phyloP scores from a whole-genome alignment of 106 monocot genomes.

The Dioscorea alata region DNA sequence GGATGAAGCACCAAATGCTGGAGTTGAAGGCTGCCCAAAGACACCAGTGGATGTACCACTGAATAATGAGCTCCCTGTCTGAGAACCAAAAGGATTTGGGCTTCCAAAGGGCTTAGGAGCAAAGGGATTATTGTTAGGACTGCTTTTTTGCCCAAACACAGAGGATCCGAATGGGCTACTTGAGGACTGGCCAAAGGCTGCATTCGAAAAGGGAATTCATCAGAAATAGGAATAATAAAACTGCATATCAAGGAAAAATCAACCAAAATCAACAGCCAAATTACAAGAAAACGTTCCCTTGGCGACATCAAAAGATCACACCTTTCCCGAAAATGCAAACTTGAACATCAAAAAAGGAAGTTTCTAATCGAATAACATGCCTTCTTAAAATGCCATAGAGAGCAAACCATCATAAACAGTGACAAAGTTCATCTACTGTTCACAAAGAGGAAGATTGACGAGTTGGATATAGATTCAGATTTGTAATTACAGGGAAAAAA shows the following conservation, averaged over 20 bases:
- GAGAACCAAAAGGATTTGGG: no score
- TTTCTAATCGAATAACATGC: not conserved
- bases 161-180: constrained; percentile 68
- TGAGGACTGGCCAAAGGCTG: constrained; percentile 82
- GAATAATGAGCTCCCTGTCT: no score
- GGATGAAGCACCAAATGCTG: no score
- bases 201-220: not conserved
- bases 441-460: no score
- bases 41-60: no score
- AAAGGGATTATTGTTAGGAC: constrained; percentile 48
- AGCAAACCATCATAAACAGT: not conserved
- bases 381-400: no score
- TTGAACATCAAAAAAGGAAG: not conserved
- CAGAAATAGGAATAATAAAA: not conserved
- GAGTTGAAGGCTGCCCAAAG: no score
- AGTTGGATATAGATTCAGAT: no score
- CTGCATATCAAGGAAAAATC: not conserved
- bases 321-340: not conserved
- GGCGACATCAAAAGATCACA: not conserved
- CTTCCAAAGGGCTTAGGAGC: no score
- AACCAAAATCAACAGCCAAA: not conserved
- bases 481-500: no score
- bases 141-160: constrained; percentile 64
- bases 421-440: not conserved
- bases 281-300: not conserved